These are phyloP conservation scores for Termitomyces sp. DNA, from an alignment of 768 basidiomycete species.

Conservation along the genomic window DNA sequence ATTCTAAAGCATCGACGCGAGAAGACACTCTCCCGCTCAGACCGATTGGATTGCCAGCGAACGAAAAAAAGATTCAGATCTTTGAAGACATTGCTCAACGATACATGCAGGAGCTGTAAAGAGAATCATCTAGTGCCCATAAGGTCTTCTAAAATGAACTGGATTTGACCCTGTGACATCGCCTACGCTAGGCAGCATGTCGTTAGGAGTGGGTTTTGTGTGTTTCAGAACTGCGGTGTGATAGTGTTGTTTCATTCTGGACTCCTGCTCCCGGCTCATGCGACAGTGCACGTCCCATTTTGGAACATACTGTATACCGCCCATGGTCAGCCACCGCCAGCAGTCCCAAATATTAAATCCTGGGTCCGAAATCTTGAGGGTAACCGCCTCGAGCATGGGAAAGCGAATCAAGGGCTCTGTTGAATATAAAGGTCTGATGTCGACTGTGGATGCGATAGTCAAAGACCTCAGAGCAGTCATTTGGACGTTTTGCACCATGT, in stretches of 20 bases:
- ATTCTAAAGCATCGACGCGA: background rate
- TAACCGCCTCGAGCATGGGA: background rate
- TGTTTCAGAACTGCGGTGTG: background rate
- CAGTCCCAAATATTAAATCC: background rate
- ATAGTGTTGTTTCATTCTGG: background rate
- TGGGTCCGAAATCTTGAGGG: background rate
- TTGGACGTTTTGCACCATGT: background rate
- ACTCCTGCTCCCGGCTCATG: background rate
- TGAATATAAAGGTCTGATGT: background rate
- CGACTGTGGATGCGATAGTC: background rate
- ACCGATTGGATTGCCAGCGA: background rate
- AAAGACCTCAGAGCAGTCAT: background rate
- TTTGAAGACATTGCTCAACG: too few species aligned
- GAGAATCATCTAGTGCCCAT: too few species aligned
- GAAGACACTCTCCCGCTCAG: background rate
- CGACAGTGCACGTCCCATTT: background rate
- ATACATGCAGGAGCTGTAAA: background rate
- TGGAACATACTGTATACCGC: background rate
- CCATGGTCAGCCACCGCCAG: background rate
- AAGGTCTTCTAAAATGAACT: too few species aligned
- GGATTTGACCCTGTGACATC: too few species aligned
- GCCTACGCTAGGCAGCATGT: too few species aligned
- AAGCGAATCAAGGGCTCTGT: background rate
- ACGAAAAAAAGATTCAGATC: background rate
- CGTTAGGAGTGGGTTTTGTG: too few species aligned